Evolutionary conservation across 305 asterid genomes (phyloP).

Genomic region (Solanum aculeatissimum): DNA sequence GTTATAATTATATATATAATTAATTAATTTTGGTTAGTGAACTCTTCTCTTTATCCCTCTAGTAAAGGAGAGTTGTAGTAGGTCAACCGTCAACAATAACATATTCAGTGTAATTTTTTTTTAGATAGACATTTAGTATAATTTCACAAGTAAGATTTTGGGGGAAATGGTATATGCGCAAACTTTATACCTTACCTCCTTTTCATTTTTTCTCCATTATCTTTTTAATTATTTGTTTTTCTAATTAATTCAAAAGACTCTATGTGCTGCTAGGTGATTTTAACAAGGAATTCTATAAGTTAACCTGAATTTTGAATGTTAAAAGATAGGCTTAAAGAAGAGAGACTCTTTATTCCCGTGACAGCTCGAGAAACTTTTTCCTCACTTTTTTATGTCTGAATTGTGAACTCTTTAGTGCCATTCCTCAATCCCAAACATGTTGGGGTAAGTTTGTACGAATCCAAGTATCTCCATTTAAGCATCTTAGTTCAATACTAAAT

Average conservation of each 20-base stretch:
- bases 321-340: background rate
- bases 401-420: background rate
- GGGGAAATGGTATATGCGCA: too few relatives aligned
- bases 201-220: background rate
- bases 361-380: background rate
- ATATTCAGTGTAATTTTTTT: background rate
- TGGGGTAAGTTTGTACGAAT: background rate
- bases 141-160: too few relatives aligned
- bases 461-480: background rate
- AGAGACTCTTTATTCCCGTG: slow-evolving; percentile 4
- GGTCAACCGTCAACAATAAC: background rate
- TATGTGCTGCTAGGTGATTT: background rate
- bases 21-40: background rate
- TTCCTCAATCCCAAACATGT: background rate
- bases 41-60: background rate
- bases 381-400: background rate
- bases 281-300: background rate
- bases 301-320: background rate
- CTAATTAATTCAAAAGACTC: too few relatives aligned
- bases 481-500: background rate
- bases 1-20: too few relatives aligned
- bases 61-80: background rate
- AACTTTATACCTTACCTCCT: too few relatives aligned
- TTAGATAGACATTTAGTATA: too few relatives aligned
- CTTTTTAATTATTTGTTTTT: background rate